Conservation (phyloP, 2,329 filamentous ascomycete species). For the Knufia fluminis region DNA sequence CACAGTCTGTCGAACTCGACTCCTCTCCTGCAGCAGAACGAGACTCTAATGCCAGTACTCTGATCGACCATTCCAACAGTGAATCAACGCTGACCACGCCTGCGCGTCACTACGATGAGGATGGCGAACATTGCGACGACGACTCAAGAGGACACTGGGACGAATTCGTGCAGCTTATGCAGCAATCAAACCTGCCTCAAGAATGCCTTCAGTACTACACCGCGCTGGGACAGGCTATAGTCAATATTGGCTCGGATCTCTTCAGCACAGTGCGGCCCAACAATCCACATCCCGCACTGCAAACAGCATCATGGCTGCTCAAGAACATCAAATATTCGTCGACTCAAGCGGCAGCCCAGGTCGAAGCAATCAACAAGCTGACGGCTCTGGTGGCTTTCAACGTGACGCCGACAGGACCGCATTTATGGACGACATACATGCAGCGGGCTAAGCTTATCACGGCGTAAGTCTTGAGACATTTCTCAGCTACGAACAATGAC, state of each 20-base stretch:
- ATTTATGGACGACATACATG: slow-evolving; percentile 19
- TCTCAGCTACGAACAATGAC: not conserved
- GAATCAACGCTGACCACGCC: not conserved
- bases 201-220: slow-evolving; percentile 3
- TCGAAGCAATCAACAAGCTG: slow-evolving; percentile 14
- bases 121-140: not conserved
- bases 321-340: slow-evolving; percentile 7
- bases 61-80: not conserved
- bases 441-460: slow-evolving; percentile 17
- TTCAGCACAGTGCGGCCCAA: not conserved
- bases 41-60: not conserved
- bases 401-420: slow-evolving; percentile 11
- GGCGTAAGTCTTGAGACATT: slow-evolving; percentile 8
- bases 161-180: not conserved
- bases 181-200: not conserved
- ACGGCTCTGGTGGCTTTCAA: slow-evolving; percentile 17
- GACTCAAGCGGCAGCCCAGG: slow-evolving; percentile 9
- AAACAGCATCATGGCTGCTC: not conserved
- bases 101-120: not conserved
- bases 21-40: not conserved
- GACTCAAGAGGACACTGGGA: not conserved
- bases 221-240: not conserved
- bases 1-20: not conserved
- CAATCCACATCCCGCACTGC: not conserved
- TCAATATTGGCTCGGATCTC: slow-evolving; percentile 1